Percentiles rank a stretch among this genome's conserved stretches.
Conservation (phyloP, 2,329 filamentous ascomycete genomes). For the Ophiosphaerella narmari region DNA sequence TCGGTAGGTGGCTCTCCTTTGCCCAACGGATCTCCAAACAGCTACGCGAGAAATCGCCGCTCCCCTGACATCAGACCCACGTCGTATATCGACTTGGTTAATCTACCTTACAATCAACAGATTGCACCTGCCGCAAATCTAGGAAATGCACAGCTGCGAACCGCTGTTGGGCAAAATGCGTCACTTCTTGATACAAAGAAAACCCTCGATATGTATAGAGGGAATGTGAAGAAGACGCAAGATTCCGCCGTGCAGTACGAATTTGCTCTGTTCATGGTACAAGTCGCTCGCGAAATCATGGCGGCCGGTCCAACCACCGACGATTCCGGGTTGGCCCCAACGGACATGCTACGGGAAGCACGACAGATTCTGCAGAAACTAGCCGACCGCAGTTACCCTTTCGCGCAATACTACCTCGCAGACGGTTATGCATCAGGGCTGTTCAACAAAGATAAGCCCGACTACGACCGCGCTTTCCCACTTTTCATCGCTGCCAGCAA, state of each 20-base stretch:
- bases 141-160: slow-evolving; percentile 81
- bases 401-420: slow-evolving; percentile 95
- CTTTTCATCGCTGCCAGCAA: slow-evolving; percentile 93
- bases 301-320: slow-evolving; percentile 33
- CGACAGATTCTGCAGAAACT: slow-evolving; percentile 86
- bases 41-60: slow-evolving; percentile 54
- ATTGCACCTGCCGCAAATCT: slow-evolving; percentile 66
- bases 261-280: slow-evolving; percentile 92
- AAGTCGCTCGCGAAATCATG: slow-evolving; percentile 77
- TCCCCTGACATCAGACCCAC: slow-evolving; percentile 63
- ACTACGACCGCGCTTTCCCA: slow-evolving; percentile 88
- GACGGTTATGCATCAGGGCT: slow-evolving; percentile 93
- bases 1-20: slow-evolving; percentile 51
- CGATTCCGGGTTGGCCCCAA: slow-evolving; percentile 53
- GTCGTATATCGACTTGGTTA: slow-evolving; percentile 67
- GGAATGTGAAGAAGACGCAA: slow-evolving; percentile 96
- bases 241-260: slow-evolving; percentile 91
- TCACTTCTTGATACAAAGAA: slow-evolving; percentile 89
- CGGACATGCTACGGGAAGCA: slow-evolving; percentile 80
- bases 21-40: slow-evolving; percentile 47
- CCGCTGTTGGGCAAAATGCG: slow-evolving; percentile 82
- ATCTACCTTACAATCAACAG: slow-evolving; percentile 78
- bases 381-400: slow-evolving; percentile 87
- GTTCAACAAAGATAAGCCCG: slow-evolving; percentile 92
- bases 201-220: slow-evolving; percentile 95